Evolutionary conservation across 1,139 yeast species (phyloP), one percentile per base, ranked within the genome.

Genomic region (Geotrichum candidum): DNA sequence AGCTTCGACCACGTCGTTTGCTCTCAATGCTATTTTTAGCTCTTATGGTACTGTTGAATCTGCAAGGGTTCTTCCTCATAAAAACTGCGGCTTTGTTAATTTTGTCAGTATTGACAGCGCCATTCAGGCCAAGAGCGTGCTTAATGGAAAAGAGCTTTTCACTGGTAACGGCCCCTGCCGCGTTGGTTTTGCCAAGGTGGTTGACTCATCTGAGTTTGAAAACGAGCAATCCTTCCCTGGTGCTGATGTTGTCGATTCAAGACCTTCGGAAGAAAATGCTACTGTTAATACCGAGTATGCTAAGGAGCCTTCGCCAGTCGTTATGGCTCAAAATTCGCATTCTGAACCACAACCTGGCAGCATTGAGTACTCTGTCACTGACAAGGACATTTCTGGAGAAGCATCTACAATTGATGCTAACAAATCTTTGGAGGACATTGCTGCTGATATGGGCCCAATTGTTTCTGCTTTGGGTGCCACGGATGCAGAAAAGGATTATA

Each of bases 101-200:
- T 91, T 90, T 74, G 79, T 82, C 3, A 78, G 81, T 50, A 76
- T 88, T 15, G 96, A 90, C 56, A 78, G 85, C 51, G 96, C 98
- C 13, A 84, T 88, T 80, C 82, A 80, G 55, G 90, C 96, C 57
- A 86, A 86, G 70, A 87, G 88, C 4, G 84, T 80, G 57, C 82
- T 91, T 70, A 88, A 88, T 70, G 96, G 91, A 66, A 84, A 86
- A 68, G 97, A 92, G 71, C 79, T 94, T 51, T 83, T 86, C 64
- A 88, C 92, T 0, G 96, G 96, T 38, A 65, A 73, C 46, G 81
- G 80, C 2, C 76, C 78, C 15, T 70, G 77, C 54, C 66, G 74
- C 7, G 76, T 78, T 31, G 76, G 78, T 11, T 78, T 76, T 66
- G 80, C 80, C 38, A 76, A 75, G 60, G 73, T 73, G 4, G 59